phyloP scores from a whole-genome alignment of 2,329 filamentous ascomycete species.

The Zasmidium citrigriseum region DNA sequence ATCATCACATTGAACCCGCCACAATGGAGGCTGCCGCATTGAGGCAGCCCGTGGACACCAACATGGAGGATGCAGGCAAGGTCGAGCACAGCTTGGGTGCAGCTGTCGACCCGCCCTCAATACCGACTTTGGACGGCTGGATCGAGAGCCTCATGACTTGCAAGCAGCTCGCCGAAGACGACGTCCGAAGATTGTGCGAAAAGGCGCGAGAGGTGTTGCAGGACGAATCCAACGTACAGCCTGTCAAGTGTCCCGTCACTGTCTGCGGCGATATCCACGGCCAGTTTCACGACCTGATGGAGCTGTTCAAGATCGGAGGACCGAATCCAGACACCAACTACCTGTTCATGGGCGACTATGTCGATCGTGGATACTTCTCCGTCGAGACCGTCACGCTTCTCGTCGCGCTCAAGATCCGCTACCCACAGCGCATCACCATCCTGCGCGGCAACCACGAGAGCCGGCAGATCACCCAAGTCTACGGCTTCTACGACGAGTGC shows the following conservation, averaged over 20 bases:
- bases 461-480: conserved; percentile 97
- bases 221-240: conserved; percentile 98
- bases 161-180: conserved; percentile 94
- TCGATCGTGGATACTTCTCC: conserved; percentile 98
- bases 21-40: conserved; percentile 37
- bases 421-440: conserved; percentile 95
- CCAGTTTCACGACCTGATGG: conserved; percentile 98
- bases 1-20: conserved; percentile 14
- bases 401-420: conserved; percentile 95
- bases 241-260: conserved; percentile 98
- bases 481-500: conserved; percentile 99
- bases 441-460: conserved; percentile 99
- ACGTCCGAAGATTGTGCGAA: conserved; percentile 96
- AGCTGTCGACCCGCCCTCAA: conserved; percentile 83
- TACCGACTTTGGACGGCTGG: conserved; percentile 94
- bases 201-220: conserved; percentile 97
- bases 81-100: conserved; percentile 70
- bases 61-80: conserved; percentile 97
- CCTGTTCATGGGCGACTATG: conserved; percentile 99
- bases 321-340: conserved; percentile 99
- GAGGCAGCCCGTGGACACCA: conserved; percentile 68
- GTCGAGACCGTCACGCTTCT: conserved; percentile 97
- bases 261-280: conserved; percentile 99
- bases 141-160: conserved; percentile 97
- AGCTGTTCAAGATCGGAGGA: conserved; percentile 98